phyloP scores from a whole-genome alignment of 805 yeast species.

The Suhomyces tanzawaensis region DNA sequence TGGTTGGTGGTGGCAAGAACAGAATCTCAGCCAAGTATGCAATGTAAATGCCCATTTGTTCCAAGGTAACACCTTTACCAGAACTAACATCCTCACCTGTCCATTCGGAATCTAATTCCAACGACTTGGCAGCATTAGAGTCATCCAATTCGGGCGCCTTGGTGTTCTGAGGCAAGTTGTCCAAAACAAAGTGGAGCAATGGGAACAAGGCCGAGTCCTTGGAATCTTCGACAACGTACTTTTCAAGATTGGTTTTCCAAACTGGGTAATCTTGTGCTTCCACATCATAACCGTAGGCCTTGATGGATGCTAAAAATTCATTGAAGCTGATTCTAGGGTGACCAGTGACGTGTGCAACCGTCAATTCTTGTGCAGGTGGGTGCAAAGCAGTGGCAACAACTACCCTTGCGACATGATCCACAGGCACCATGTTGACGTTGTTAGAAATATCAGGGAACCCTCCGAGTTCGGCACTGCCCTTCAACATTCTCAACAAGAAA shows the following conservation, averaged over 20 bases:
- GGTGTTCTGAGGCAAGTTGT: constrained; percentile 84
- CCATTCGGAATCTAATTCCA: constrained; percentile 58
- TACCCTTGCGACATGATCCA: constrained; percentile 94
- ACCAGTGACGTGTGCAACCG: constrained; percentile 95
- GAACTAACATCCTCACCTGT: constrained; percentile 63
- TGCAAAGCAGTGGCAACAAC: constrained; percentile 79
- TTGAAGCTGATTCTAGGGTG: constrained; percentile 88
- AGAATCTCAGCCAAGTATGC: constrained; percentile 79
- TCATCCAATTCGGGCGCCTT: constrained; percentile 97
- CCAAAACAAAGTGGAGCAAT: constrained; percentile 88
- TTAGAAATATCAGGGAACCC: constrained; percentile 81
- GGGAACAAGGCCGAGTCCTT: constrained; percentile 90
- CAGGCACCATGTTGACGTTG: constrained; percentile 94
- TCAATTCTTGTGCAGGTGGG: constrained; percentile 58
- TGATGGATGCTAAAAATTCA: constrained; percentile 65
- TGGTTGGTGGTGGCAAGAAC: constrained; percentile 65
- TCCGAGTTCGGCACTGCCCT: constrained; percentile 90
- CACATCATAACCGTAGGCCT: constrained; percentile 70
- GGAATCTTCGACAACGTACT: constrained; percentile 61
- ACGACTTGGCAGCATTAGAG: constrained; percentile 67
- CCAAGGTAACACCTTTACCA: constrained; percentile 73
- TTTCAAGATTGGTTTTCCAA: constrained; percentile 79
- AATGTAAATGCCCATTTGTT: constrained; percentile 71
- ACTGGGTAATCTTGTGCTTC: constrained; percentile 60
- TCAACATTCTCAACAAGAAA: constrained; percentile 88